These are phyloP conservation scores for Claviceps fusiformis DNA, from an alignment of 2,329 filamentous ascomycete species.

Conservation along the genomic window DNA sequence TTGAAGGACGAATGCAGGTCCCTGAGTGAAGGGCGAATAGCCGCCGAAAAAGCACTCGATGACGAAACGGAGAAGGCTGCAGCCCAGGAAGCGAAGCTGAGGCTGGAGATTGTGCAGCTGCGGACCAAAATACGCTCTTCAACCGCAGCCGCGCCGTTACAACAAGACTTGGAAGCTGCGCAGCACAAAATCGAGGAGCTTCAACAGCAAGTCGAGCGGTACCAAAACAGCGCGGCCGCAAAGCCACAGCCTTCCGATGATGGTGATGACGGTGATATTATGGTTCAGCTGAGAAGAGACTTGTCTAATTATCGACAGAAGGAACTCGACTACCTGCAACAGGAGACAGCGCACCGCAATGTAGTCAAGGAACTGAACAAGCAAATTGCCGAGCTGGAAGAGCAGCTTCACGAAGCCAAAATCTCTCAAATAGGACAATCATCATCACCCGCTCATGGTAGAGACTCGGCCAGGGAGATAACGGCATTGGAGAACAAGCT, in stretches of 20 bases:
- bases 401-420: conserved; percentile 51
- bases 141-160: conserved; percentile 33
- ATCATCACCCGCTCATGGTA: conserved; percentile 32
- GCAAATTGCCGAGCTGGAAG: conserved; percentile 53
- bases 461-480: conserved; percentile 44
- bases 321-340: conserved; percentile 50
- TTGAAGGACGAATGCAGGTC: conserved; percentile 50
- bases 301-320: conserved; percentile 51
- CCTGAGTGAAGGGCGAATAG: conserved; percentile 41
- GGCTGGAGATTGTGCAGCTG: conserved; percentile 38
- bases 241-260: conserved; percentile 19
- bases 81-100: conserved; percentile 50
- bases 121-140: conserved; percentile 31
- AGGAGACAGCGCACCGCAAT: conserved; percentile 51
- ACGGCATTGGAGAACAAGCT: conserved; percentile 47
- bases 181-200: conserved; percentile 52
- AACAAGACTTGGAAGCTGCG: conserved; percentile 40
- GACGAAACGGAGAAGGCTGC: conserved; percentile 52
- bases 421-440: conserved; percentile 34
- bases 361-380: conserved; percentile 48
- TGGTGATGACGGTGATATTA: conserved; percentile 34
- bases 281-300: conserved; percentile 49
- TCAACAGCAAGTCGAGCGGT: conserved; percentile 46
- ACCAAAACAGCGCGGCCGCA: conserved; percentile 31
- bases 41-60: conserved; percentile 50